Evolutionary conservation across 2,329 filamentous ascomycete species (phyloP), one percentile per base, ranked within the genome.

Genomic region (Xylariaceae sp.): DNA sequence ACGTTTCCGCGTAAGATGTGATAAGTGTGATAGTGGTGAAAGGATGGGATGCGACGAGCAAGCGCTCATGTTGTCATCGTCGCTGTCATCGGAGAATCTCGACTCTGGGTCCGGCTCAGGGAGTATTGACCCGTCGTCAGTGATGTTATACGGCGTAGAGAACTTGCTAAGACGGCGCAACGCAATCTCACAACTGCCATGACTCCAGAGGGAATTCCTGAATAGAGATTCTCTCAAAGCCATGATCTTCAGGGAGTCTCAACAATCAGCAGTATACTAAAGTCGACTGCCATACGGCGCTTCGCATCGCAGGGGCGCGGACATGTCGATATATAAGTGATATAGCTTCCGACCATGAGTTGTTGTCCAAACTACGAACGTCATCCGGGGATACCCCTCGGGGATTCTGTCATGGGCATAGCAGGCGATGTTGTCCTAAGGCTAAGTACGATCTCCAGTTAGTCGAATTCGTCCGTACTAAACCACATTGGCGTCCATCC

Each of bases 161-260:
- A 61, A 39, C n/a, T 64, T 57, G 39, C 57, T 53, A 18, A 62
- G 42, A 2, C 56, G 54, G n/a, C 51, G 57, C 20, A 66, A 57
- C 16, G 46, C 20, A 23, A 64, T 54, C 3, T 61, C 50, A 18
- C 54, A 32, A 29, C 51, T 55, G 9, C 60, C 58, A 26, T 50
- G 58, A 18, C 55, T 61, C 65, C 64, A 65, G 21, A 64, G 46
- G 9, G 64, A 63, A 39, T 54, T 61, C 30, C 55, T 45, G 27
- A 61, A 64, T 1, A 64, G 21, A 29, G 46, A 53, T 13, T 65
- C 58, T 30, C 57, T 46, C 24, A 52, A 53, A 10, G 58, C 58
- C 64, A 64, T 65, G 8, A 4, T 37, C 37, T 15, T 5, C 16
- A 6, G 13, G 13, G 33, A 13, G n/a, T 29, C 18, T 41, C 11